These are phyloP conservation scores for Penicillium sp. DNA, from an alignment of 2,329 filamentous ascomycete species.

Conservation along the genomic window DNA sequence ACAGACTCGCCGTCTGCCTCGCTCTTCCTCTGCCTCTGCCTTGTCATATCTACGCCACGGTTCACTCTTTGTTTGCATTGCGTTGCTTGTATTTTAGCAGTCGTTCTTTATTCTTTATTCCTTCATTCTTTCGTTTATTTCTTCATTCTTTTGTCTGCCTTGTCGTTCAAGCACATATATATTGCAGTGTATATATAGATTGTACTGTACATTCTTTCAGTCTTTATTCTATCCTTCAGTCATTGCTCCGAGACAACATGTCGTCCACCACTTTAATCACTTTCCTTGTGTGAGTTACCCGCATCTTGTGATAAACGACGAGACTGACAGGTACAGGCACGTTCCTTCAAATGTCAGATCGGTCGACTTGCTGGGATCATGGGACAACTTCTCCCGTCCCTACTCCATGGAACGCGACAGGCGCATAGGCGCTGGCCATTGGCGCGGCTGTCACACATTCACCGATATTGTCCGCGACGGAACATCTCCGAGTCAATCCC, in stretches of 20 bases:
- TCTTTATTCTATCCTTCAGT: too few relatives aligned
- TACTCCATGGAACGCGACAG: slow-evolving; percentile 79
- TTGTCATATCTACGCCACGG: not conserved
- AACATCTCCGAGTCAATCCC: slow-evolving; percentile 47
- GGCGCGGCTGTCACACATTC: slow-evolving; percentile 85
- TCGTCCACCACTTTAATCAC: slow-evolving; percentile 17
- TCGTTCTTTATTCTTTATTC: slow-evolving; percentile 12
- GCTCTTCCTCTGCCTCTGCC: slow-evolving; percentile 1
- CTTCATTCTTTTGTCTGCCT: not conserved
- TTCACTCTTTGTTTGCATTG: slow-evolving; percentile 2
- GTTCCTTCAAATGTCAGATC: slow-evolving; percentile 46
- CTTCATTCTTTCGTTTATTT: not conserved
- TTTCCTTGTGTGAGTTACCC: slow-evolving; percentile 17
- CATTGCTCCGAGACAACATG: slow-evolving; percentile 13
- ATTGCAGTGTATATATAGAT: slow-evolving; percentile 5
- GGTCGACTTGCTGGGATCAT: slow-evolving; percentile 82
- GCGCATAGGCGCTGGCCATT: slow-evolving; percentile 69
- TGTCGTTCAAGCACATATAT: not conserved
- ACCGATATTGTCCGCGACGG: slow-evolving; percentile 81
- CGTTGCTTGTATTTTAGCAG: slow-evolving; percentile 12
- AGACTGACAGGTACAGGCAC: slow-evolving; percentile 23
- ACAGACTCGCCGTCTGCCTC: slow-evolving; percentile 8
- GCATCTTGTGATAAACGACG: not conserved
- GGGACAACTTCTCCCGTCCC: slow-evolving; percentile 83
- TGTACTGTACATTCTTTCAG: not conserved